These are phyloP conservation scores for Helenozyma baotianmanensis DNA, from an alignment of 805 yeast genomes.

Conservation along the genomic window DNA sequence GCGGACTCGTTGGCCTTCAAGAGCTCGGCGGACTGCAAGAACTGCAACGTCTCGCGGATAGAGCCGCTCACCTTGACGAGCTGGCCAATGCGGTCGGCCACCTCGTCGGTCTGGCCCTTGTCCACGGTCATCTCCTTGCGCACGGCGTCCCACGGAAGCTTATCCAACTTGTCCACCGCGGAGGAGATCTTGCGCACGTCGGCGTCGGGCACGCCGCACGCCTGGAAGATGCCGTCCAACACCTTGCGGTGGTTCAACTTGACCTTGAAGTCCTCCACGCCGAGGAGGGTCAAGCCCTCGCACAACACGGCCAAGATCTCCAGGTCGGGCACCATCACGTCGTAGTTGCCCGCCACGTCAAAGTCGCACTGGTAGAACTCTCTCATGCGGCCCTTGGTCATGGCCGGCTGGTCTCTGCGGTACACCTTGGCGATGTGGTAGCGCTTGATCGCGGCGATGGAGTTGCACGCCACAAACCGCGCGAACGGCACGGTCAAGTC, in stretches of 20 bases:
- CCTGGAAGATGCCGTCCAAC: slow-evolving; percentile 91
- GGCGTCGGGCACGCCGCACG: slow-evolving; percentile 90
- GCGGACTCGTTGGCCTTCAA: slow-evolving; percentile 69
- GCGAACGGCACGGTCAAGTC: slow-evolving; percentile 99
- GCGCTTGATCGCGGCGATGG: slow-evolving; percentile 82
- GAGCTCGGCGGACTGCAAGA: slow-evolving; percentile 52
- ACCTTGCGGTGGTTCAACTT: slow-evolving; percentile 94
- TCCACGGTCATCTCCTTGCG: slow-evolving; percentile 88
- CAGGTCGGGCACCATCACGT: slow-evolving; percentile 94
- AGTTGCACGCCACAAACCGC: slow-evolving; percentile 93
- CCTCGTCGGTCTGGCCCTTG: slow-evolving; percentile 84
- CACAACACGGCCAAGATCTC: slow-evolving; percentile 78
- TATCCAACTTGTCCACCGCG: slow-evolving; percentile 96
- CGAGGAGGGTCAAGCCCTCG: slow-evolving; percentile 79
- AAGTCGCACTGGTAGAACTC: slow-evolving; percentile 99
- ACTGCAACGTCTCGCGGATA: slow-evolving; percentile 55
- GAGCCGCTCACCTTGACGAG: slow-evolving; percentile 80
- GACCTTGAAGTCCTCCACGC: slow-evolving; percentile 83
- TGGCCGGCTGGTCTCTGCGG: slow-evolving; percentile 99
- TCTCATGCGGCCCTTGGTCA: slow-evolving; percentile 99
- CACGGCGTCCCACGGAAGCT: slow-evolving; percentile 92
- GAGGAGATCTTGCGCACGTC: slow-evolving; percentile 91
- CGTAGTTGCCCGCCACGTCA: slow-evolving; percentile 92
- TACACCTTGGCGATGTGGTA: slow-evolving; percentile 97
- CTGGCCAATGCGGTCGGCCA: slow-evolving; percentile 89